phyloP scores from a whole-genome alignment of 768 basidiomycete species.

The Phlebiopsis gigantea region DNA sequence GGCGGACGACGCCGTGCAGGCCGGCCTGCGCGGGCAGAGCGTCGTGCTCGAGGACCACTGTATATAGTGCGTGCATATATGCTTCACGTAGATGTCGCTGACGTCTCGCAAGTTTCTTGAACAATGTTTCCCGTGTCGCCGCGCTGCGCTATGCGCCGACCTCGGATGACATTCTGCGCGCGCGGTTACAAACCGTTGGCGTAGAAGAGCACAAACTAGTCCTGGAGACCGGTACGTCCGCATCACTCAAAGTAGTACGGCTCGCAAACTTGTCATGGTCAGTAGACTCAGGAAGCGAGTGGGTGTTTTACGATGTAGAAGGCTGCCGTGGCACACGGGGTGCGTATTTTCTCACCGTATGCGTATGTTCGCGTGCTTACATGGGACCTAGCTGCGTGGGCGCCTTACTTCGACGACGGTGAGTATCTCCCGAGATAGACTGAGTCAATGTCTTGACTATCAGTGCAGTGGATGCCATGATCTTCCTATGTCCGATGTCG shows the following conservation, averaged over 20 bases:
- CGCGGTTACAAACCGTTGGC: conserved; percentile 57
- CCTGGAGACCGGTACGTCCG: conserved; percentile 36
- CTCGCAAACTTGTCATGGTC: neutral
- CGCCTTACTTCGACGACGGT: conserved; percentile 68
- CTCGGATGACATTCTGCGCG: conserved; percentile 58
- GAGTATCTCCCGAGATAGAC: conserved; percentile 9
- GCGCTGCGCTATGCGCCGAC: conserved; percentile 46
- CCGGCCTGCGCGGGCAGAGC: conserved; percentile 35
- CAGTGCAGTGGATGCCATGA: conserved; percentile 50
- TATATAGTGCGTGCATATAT: conserved; percentile 46
- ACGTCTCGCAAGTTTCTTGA: conserved; percentile 43
- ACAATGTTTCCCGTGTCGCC: conserved; percentile 48
- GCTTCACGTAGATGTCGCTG: neutral
- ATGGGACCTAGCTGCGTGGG: conserved; percentile 49
- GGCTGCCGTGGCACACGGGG: conserved; percentile 55
- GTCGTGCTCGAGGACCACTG: conserved; percentile 51
- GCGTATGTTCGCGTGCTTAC: neutral
- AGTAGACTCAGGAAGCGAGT: conserved; percentile 32
- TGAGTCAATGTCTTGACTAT: neutral
- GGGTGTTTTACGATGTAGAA: conserved; percentile 67
- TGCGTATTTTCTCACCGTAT: conserved; percentile 21
- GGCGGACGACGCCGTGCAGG: conserved; percentile 41
- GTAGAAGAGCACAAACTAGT: conserved; percentile 58
- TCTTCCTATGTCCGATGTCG: conserved; percentile 62
- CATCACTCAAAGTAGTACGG: neutral